Evolutionary conservation across 2,329 filamentous ascomycete species (phyloP), one percentile per base, ranked within the genome.

Genomic region (Xylariales sp.): DNA sequence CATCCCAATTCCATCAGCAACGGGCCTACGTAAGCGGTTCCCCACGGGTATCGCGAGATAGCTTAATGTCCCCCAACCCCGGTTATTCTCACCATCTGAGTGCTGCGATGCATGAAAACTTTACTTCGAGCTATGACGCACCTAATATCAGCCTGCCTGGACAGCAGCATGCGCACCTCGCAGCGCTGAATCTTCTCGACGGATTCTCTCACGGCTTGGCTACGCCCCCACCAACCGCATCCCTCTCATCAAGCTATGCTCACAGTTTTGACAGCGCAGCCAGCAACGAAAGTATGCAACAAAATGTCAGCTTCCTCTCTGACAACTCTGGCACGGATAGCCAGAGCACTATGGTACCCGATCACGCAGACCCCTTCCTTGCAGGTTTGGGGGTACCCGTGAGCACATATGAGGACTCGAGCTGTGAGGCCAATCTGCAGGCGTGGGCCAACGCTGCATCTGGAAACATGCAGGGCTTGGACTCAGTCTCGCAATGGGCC

Each of bases 21-120:
- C 59, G 61, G 17, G 63, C 64, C 5, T 57, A 68, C 25, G 41
- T 67, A 16, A 56, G 52, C 8, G 53, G 52, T 5, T 42, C 50
- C 14, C 48, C 54, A 19, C 62, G 62, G 47, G 63, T 65, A 8
- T 55, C 55, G 15, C 55, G 66, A 10, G 68, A 75, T 38, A 57
- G 61, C 27, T 56, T 77, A 58, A 74, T 76, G 71, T 76, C 73
- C 6, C 74, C 74, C 1, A 71, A 67, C 37, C 72, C 68, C 3
- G 56, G 56, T 13, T 70, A 62, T 47, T 66, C 67, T 45, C 72
- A 78, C 47, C 73, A 77, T 42, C 54, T 77, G 40, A 65, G 65
- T 30, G 70, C 74, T 0, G 63, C 64, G 24, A 79, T 79, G 74
- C 74, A 67, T 40, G 77, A 81, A 57, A 74, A 74, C 38, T 71